Conservation (phyloP, 441 rosid species). For the Pelargonium fulgidum region DNA sequence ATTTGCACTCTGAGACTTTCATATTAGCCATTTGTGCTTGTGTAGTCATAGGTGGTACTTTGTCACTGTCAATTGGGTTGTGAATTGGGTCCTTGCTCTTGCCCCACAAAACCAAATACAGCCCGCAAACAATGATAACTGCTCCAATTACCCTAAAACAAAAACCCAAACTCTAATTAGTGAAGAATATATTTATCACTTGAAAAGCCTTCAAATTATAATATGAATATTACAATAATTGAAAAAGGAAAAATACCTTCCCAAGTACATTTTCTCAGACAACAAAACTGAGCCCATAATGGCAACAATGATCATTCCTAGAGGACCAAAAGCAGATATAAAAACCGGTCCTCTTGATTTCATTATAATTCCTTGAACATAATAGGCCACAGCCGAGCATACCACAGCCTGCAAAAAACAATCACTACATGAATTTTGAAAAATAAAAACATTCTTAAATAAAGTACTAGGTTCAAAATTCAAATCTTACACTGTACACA, state of each 20-base stretch:
- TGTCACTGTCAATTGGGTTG: background rate
- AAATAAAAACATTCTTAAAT: background rate
- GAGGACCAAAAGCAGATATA: conserved; percentile 50
- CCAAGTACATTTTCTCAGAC: conserved; percentile 37
- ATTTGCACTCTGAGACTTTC: background rate
- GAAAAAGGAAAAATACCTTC: conserved; percentile 29
- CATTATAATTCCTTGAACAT: conserved; percentile 40
- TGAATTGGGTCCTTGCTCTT: conserved; percentile 26
- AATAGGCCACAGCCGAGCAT: conserved; percentile 41
- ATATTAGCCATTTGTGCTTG: background rate
- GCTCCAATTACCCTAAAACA: conserved; percentile 42
- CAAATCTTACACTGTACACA: conserved; percentile 37
- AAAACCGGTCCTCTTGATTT: conserved; percentile 52
- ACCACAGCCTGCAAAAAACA: conserved; percentile 38
- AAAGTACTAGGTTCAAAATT: background rate
- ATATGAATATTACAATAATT: too few relatives aligned
- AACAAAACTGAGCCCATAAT: conserved; percentile 42
- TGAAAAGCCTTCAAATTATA: too few relatives aligned
- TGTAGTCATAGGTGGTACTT: background rate
- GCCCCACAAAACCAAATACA: conserved; percentile 52
- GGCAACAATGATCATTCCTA: conserved; percentile 45
- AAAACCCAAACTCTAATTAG: background rate
- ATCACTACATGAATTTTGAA: background rate
- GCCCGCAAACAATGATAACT: conserved; percentile 37
- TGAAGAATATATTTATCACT: too few relatives aligned